Base-by-base conservation (phyloP, 129 eudicot genomes). In the Artemisia tridentata region DNA sequence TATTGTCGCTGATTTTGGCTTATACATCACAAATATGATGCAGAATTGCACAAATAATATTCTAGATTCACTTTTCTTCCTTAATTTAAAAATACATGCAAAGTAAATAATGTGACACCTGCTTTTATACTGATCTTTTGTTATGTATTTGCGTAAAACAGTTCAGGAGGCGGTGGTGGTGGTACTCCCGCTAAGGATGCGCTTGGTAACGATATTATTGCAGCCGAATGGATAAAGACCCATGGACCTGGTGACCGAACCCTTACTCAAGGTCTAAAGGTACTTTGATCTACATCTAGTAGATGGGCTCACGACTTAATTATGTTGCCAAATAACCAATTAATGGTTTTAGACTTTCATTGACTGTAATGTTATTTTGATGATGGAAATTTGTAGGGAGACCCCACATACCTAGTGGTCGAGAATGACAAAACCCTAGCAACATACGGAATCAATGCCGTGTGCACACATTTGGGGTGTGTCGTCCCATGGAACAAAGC, bases 381-480 rank as follows among this genome's bases (percentile, higher is more conserved):
- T 15, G 23, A 2, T 73, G 60, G 9, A 31, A 67, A 67, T 64
- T 69, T 79, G 68, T 81, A 93, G 99, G 99, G 99, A 50, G 99
- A 95, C 84, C 99, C 99, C 1, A 90, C 97, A 2, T 95, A 95
- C 89, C 88, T 95, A 9, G 96, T 95, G 52, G 97, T 95, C 69
- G 99, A 95, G 93, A 88, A 65, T 19, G 97, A 90, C 81, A 76
- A 73, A 75, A 88, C 93, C 34, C 88, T 95, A 6, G 99, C 99
- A 11, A 87, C 97, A 14, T 95, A 85, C 31, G 97, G 99, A 12
- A 90, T 95, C 77, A 95, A 95, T 25, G 99, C 96, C 7, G 97
- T 95, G 59, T 95, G 99, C 86, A 95, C 99, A 45, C 99, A 95
- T 81, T 88, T 95, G 27, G 96, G 99, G 43, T 95, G 99, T 71